Evolutionary conservation across 2,329 filamentous ascomycete genomes (phyloP).

Genomic region (Colletotrichum phormii): DNA sequence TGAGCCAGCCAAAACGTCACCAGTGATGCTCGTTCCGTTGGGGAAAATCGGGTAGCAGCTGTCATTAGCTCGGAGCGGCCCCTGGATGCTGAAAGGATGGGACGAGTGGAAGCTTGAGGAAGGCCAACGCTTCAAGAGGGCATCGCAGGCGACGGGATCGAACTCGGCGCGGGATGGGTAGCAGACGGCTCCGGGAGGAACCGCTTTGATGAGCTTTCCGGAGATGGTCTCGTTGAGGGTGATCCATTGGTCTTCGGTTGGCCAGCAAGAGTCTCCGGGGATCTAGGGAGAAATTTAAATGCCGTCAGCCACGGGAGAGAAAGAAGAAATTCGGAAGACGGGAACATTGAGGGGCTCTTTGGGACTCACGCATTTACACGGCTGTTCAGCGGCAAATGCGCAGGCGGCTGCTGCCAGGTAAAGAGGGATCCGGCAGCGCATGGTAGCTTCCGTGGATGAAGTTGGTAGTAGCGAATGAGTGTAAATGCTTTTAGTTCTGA

Average conservation of each 20-base stretch:
- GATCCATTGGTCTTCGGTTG: slow-evolving; percentile 56
- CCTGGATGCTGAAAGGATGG: not conserved
- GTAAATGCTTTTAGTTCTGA: too few species aligned
- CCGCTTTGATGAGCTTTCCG: slow-evolving; percentile 62
- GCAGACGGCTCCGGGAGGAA: slow-evolving; percentile 60
- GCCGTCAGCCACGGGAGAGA: too few species aligned
- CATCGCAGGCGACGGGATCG: slow-evolving; percentile 54
- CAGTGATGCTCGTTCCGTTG: slow-evolving; percentile 42
- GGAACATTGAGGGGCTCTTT: too few species aligned
- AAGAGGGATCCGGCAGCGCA: too few species aligned
- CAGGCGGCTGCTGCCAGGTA: too few species aligned
- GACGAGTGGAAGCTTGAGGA: slow-evolving; percentile 46
- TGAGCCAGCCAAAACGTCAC: slow-evolving; percentile 41
- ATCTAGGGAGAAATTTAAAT: too few species aligned
- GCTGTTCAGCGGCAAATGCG: too few species aligned
- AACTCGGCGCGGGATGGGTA: slow-evolving; percentile 44
- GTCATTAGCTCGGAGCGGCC: slow-evolving; percentile 45
- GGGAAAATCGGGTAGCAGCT: slow-evolving; percentile 52
- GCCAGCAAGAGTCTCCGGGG: slow-evolving; percentile 50
- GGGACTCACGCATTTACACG: too few species aligned
- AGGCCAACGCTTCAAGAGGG: slow-evolving; percentile 50
- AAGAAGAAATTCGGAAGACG: too few species aligned
- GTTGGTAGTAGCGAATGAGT: too few species aligned
- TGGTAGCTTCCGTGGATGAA: too few species aligned
- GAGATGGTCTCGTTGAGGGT: slow-evolving; percentile 62